phyloP scores from a whole-genome alignment of 2,329 filamentous ascomycete species.

The Chalaropsis ovoidea region DNA sequence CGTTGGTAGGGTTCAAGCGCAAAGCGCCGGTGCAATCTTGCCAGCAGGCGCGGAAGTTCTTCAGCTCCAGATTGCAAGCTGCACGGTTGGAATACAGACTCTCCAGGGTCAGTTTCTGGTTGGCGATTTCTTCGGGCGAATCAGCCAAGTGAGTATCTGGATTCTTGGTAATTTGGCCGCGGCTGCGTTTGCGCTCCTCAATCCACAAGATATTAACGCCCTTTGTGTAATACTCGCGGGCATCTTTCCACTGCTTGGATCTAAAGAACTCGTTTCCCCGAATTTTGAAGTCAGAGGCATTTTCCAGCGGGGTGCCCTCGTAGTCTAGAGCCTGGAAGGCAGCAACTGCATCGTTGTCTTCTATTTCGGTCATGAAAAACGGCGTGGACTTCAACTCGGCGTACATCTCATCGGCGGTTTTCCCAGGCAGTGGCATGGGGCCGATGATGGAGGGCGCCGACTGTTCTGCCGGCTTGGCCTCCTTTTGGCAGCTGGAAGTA shows the following conservation, averaged over 20 bases:
- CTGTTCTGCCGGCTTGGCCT: slow-evolving; percentile 34
- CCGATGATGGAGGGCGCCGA: slow-evolving; percentile 46
- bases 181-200: slow-evolving; percentile 49
- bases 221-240: slow-evolving; percentile 84
- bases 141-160: slow-evolving; percentile 31
- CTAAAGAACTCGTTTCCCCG: slow-evolving; percentile 84
- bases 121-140: slow-evolving; percentile 46
- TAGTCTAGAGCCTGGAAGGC: slow-evolving; percentile 85
- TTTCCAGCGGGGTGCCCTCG: slow-evolving; percentile 79
- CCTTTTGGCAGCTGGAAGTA: slow-evolving; percentile 17
- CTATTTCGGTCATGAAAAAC: slow-evolving; percentile 91
- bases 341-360: slow-evolving; percentile 74
- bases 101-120: slow-evolving; percentile 59
- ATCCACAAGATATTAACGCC: slow-evolving; percentile 61
- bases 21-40: slow-evolving; percentile 74
- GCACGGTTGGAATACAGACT: slow-evolving; percentile 77
- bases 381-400: slow-evolving; percentile 55
- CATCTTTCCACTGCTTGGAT: slow-evolving; percentile 64
- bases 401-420: slow-evolving; percentile 46
- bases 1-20: slow-evolving; percentile 64
- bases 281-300: slow-evolving; percentile 75
- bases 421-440: slow-evolving; percentile 30
- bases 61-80: slow-evolving; percentile 75
- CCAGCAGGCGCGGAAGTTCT: slow-evolving; percentile 80
- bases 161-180: slow-evolving; percentile 32